Evolutionary conservation across 768 basidiomycete species (phyloP).

Genomic region (Dioszegia crocea): DNA sequence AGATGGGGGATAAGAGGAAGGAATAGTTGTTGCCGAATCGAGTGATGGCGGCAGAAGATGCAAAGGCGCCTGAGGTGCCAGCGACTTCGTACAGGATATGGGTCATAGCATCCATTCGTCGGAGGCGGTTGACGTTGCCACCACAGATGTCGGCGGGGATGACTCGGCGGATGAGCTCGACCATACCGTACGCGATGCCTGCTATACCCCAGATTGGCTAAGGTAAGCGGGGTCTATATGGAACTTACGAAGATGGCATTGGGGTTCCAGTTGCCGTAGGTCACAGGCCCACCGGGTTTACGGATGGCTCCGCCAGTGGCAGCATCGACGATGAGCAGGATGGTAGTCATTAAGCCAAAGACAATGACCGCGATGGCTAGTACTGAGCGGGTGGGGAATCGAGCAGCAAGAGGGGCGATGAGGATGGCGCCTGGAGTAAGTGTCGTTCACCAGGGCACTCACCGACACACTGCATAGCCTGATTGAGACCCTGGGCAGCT

Average conservation of each 20-base stretch:
- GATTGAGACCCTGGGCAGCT: constrained; percentile 1
- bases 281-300: neutral
- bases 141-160: constrained; percentile 7
- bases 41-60: constrained; percentile 1
- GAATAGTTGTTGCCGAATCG: constrained; percentile 7
- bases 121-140: constrained; percentile 1
- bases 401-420: constrained; percentile 2
- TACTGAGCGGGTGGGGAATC: neutral
- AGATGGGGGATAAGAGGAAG: neutral
- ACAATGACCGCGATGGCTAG: constrained; percentile 4
- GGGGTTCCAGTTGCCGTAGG: constrained; percentile 3
- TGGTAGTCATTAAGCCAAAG: constrained; percentile 2
- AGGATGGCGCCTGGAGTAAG: constrained; percentile 3
- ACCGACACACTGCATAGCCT: constrained; percentile 9
- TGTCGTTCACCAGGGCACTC: neutral
- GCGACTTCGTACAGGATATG: constrained; percentile 6
- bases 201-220: constrained; percentile 4
- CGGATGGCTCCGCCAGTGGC: constrained; percentile 1
- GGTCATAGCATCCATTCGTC: constrained; percentile 4
- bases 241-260: constrained; percentile 7
- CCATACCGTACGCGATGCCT: constrained; percentile 7
- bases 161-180: constrained; percentile 2
- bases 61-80: constrained; percentile 1
- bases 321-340: constrained; percentile 1
- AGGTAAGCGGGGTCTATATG: neutral